phyloP scores from a whole-genome alignment of 2,329 filamentous ascomycete genomes.

The Penicillium frequentans region DNA sequence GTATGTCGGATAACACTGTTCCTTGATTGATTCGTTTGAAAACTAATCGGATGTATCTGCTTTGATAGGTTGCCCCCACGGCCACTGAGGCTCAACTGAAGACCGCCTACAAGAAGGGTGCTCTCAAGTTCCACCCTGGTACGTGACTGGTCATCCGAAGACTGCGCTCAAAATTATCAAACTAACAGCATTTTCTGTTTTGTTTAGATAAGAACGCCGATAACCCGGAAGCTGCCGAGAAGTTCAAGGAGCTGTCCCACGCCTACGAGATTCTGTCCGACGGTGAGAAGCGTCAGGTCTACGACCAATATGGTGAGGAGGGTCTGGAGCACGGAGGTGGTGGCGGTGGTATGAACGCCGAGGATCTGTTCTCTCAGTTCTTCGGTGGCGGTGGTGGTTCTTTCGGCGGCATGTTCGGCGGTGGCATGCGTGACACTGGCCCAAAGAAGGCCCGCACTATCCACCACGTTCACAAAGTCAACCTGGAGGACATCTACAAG shows the following conservation, averaged over 20 bases:
- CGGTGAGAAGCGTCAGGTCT: conserved; percentile 83
- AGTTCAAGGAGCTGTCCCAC: conserved; percentile 96
- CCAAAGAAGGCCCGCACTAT: conserved; percentile 93
- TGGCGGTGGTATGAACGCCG: conserved; percentile 85
- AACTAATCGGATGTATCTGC: conserved; percentile 23
- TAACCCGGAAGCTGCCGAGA: conserved; percentile 90
- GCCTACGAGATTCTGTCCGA: conserved; percentile 96
- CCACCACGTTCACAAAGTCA: conserved; percentile 97
- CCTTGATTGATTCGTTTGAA: not conserved
- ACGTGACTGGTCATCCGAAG: conserved; percentile 50
- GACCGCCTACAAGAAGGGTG: conserved; percentile 91
- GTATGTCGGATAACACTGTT: conserved; percentile 32
- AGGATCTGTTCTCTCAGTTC: conserved; percentile 96
- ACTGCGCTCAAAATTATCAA: not conserved
- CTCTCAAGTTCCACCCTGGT: conserved; percentile 86
- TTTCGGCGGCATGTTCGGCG: conserved; percentile 75
- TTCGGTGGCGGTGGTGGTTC: conserved; percentile 74
- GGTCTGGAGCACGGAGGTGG: conserved; percentile 84
- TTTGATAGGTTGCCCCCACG: conserved; percentile 67
- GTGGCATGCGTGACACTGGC: conserved; percentile 75
- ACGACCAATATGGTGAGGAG: conserved; percentile 97
- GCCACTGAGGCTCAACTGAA: conserved; percentile 86
- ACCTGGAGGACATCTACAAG: conserved; percentile 95
- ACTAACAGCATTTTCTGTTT: not conserved
- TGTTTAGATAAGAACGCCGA: conserved; percentile 86